phyloP scores from a whole-genome alignment of 2,329 filamentous ascomycete genomes.

The Colletotrichum limetticola region DNA sequence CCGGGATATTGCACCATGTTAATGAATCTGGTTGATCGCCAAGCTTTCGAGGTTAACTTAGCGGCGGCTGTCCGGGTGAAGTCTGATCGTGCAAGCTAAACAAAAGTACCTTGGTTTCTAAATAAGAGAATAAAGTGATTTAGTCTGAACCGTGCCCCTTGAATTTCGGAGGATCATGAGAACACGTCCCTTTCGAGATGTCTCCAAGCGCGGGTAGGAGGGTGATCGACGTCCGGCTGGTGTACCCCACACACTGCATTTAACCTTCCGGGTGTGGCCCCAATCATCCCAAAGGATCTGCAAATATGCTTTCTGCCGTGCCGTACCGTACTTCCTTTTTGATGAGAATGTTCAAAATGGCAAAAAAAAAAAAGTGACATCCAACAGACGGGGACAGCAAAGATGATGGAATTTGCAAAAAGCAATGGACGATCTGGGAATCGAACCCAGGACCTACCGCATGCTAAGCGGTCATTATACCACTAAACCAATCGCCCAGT shows the following conservation, averaged over 20 bases:
- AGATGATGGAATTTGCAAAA: not conserved
- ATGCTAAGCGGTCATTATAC: slow-evolving; percentile 22
- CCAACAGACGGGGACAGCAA: not conserved
- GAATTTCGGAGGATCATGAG: not conserved
- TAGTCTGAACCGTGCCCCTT: not conserved
- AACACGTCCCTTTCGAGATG: not conserved
- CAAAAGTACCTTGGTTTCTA: not conserved
- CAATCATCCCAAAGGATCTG: not conserved
- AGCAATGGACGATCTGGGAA: not conserved
- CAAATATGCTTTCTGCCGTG: not conserved
- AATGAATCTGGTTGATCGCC: not conserved
- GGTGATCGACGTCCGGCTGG: not conserved
- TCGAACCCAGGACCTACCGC: slow-evolving; percentile 19
- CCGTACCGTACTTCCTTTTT: not conserved
- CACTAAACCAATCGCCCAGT: slow-evolving; percentile 13
- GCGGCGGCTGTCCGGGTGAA: not conserved
- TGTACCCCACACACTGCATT: not conserved
- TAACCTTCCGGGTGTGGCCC: not conserved
- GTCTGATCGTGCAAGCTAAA: too few relatives aligned
- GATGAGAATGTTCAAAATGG: too few relatives aligned
- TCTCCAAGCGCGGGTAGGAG: not conserved
- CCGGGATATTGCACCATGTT: slow-evolving; percentile 1
- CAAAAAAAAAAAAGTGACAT: too few relatives aligned
- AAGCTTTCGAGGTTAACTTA: not conserved
- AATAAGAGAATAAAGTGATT: not conserved